Conservation (phyloP, 148 eudicot genomes). For the Salicornia ramosissima region DNA sequence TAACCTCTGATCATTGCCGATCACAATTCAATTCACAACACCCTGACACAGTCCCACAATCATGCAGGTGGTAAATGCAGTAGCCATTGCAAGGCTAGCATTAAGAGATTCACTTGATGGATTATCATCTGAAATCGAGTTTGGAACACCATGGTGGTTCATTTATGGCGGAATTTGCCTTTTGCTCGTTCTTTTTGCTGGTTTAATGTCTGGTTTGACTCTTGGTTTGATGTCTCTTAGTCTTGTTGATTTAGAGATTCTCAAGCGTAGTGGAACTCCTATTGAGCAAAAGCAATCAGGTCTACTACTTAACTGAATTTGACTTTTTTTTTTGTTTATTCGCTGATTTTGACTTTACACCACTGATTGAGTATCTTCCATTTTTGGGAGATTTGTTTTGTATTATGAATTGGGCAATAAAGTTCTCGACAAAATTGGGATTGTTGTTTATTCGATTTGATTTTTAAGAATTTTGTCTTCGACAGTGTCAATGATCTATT, state of each 20-base stretch:
- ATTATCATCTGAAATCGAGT: constrained; percentile 38
- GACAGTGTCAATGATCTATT: too few relatives aligned
- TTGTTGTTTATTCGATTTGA: neutral
- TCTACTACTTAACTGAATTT: neutral
- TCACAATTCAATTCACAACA: neutral
- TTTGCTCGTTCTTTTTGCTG: constrained; percentile 70
- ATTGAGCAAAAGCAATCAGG: constrained; percentile 82
- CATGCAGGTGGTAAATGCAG: constrained; percentile 54
- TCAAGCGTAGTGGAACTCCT: constrained; percentile 70
- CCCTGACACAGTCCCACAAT: neutral
- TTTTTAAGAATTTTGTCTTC: too few relatives aligned
- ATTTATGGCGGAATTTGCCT: constrained; percentile 58
- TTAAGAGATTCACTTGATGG: constrained; percentile 12
- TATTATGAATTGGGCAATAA: neutral
- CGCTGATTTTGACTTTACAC: neutral
- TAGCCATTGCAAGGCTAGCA: constrained; percentile 38
- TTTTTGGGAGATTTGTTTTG: neutral
- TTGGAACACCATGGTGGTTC: constrained; percentile 63
- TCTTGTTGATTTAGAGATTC: constrained; percentile 92
- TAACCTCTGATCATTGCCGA: neutral
- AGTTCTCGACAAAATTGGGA: neutral
- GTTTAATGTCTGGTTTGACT: constrained; percentile 89
- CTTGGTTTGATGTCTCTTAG: constrained; percentile 87
- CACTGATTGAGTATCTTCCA: neutral
- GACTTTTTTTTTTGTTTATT: neutral